Evolutionary conservation across 257 asterid species (phyloP), one percentile per base, ranked within the genome.

Genomic region (Ajuga chamaepitys): DNA sequence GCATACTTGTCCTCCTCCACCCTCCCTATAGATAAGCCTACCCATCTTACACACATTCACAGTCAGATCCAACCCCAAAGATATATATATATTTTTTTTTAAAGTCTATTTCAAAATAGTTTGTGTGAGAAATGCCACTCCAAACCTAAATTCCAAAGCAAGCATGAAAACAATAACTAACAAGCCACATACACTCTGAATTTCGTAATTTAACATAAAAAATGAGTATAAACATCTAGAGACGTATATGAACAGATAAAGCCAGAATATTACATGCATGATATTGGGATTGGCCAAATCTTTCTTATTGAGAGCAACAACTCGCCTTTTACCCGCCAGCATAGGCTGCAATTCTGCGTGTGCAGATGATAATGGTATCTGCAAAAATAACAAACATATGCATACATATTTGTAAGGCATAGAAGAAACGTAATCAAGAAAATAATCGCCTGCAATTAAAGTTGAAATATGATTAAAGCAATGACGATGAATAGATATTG

Each of bases 281-380:
- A 93, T 79, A 68, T 89, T 89, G 80, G 92, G 87, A 68, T 89
- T 86, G 74, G 96, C 97, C 82, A 93, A 81, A 67, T 93, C 99
- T 71, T 87, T 93, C 95, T 89, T 89, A 80, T 93, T 93, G 72
- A 93, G 95, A 68, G 92, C 94, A 82, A 93, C 66, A 42, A 87
- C 67, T 58, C 96, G 83, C 71, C 84, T 86, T 73, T 89, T 89
- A 16, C 86, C 95, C 2, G 77, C 79, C 62, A 93, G 83, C 83
- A 85, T 38, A 16, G 87, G 83, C 82, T 93, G 96, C 89, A 93
- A 76, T 35, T 90, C 95, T 40, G 75, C 84, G 58, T 89, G 86
- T 37, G 90, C 86, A 9, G 97, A 89, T n/a, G 98, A 85, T 61
- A 84, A 60, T 0, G 98, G 98, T 64, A 93, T 83, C 98, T 89